phyloP scores from a whole-genome alignment of 257 asterid species.

The Galeopsis tetrahit region DNA sequence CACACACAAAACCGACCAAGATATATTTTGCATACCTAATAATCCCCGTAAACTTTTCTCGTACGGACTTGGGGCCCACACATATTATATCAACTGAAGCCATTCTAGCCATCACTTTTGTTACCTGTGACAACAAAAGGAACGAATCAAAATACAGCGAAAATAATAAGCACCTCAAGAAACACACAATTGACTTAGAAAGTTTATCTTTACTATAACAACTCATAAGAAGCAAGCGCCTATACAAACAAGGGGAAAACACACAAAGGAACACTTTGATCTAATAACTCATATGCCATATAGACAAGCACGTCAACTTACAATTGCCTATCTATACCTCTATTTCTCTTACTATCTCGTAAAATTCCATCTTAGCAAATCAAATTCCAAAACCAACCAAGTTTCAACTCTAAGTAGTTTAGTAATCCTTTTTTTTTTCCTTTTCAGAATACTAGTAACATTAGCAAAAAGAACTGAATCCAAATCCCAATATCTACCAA shows the following conservation, averaged over 20 bases:
- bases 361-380: conserved; percentile 8
- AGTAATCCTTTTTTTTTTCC: neutral
- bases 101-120: conserved; percentile 90
- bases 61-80: conserved; percentile 83
- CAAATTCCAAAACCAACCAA: conserved; percentile 18
- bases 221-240: neutral
- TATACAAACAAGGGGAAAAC: neutral
- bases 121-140: conserved; percentile 56
- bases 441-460: conserved; percentile 3
- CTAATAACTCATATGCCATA: neutral
- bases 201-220: neutral
- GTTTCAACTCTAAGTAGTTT: neutral
- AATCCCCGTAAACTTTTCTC: conserved; percentile 80
- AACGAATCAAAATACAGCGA: conserved; percentile 1
- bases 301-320: neutral
- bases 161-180: neutral
- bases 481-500: conserved; percentile 3
- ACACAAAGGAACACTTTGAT: neutral
- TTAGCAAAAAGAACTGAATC: conserved; percentile 16
- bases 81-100: conserved; percentile 88
- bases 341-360: neutral
- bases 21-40: conserved; percentile 59
- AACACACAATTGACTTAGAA: neutral
- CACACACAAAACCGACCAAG: neutral
- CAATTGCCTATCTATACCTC: neutral